Evolutionary conservation across 1,284 basidiomycete species (phyloP), one percentile per base, ranked within the genome.

Genomic region (Leccinum huronense): DNA sequence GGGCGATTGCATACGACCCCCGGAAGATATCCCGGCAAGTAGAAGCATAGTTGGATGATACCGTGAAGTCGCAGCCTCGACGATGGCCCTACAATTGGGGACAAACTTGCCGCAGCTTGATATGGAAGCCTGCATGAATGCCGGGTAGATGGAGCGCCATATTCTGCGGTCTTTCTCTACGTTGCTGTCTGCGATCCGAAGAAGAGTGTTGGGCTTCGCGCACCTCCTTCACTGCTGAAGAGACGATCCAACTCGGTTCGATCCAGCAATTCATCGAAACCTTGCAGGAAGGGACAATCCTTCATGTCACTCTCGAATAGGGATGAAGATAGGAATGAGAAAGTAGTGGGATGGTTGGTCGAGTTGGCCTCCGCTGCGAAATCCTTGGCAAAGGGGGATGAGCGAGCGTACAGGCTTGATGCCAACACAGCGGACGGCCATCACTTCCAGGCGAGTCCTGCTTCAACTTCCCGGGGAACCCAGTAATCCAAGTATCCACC

Each of bases 81-180:
- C 71, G 48, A 83, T 81, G 63, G 88, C 86, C 45, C 91, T 83
- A 68, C 91, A 84, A 13, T 80, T 74, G 3, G 73, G 70, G 27
- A 87, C 71, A 5, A 83, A 77, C 27, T 79, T 73, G 27, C 82
- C 78, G 3, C 80, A 76, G 60, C 81, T 73, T 19, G 85, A 80
- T 72, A 84, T 80, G 62, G 84, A 84, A 1, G 76, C 71, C 58
- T 84, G 85, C 65, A 91, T 79, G 68, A 91, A 82, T 5, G 78
- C 72, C 3, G 91, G 88, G 68, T 85, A 90, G 58, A 91, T 73
- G 70, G 86, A 87, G 62, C 84, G 80, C 92, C 92, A 94, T 23
- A 93, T 76, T 51, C 80, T 83, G 51, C 83, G 81, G 72, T 94
- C 91, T 59, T 83, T 80, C 34, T 84, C 82, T 61, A 85, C 80